Evolutionary conservation across 202 grass and related monocot genomes (phyloP).

Genomic region (Saccharum hybrid): DNA sequence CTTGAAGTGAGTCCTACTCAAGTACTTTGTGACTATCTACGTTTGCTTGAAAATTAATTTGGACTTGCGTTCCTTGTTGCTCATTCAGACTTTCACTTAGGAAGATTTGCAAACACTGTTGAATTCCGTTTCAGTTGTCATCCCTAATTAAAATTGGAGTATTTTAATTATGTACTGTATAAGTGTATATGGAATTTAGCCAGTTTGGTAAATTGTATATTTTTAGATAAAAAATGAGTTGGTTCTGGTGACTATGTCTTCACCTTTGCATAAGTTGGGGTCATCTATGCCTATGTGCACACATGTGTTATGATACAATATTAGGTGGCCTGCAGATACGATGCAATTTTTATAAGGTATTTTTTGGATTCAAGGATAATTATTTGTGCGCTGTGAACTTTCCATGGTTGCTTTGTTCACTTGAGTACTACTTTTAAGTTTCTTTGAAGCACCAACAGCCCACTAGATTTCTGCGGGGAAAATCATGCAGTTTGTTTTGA

Average conservation of each 20-base stretch:
- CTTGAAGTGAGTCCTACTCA: neutral
- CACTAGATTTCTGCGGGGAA: neutral
- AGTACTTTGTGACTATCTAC: neutral
- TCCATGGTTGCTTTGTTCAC: neutral
- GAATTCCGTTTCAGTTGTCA: neutral
- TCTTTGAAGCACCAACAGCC: neutral
- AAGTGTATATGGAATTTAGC: neutral
- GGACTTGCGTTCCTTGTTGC: neutral
- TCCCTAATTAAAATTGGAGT: neutral
- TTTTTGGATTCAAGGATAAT: slow-evolving; percentile 1
- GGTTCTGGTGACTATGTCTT: neutral
- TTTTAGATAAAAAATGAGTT: neutral
- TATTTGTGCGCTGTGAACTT: neutral
- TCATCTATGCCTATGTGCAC: neutral
- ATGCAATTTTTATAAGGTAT: neutral
- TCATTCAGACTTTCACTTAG: slow-evolving; percentile 1
- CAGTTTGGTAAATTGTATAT: slow-evolving; percentile 12
- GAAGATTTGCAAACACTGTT: neutral
- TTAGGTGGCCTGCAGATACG: neutral
- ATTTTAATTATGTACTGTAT: neutral
- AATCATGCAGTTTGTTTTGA: neutral
- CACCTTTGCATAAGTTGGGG: neutral
- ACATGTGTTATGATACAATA: neutral
- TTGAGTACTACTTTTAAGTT: neutral
- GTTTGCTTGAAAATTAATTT: slow-evolving; percentile 9